Evolutionary conservation across 208 protist genomes (phyloP).

Genomic region (Wallacemonas sp.): DNA sequence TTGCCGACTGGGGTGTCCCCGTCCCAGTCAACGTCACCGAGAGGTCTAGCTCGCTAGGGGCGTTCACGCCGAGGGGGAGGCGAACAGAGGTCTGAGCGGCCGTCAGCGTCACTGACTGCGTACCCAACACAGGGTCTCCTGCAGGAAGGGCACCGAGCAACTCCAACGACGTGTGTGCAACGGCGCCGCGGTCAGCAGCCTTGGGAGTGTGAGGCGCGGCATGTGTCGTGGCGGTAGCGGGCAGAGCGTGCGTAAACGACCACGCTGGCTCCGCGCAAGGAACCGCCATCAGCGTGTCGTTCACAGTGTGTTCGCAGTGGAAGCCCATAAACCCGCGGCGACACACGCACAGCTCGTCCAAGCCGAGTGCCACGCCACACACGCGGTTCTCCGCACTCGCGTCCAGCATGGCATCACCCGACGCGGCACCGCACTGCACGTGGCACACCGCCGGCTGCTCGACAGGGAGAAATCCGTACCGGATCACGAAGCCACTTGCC

Average conservation of each 20-base stretch:
- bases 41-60: slow-evolving; percentile 18
- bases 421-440: neutral
- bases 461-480: slow-evolving; percentile 50
- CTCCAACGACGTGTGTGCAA: neutral
- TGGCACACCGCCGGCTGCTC: neutral
- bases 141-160: neutral
- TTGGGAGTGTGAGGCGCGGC: too few species aligned
- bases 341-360: slow-evolving; percentile 41
- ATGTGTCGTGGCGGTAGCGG: too few species aligned
- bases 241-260: too few species aligned
- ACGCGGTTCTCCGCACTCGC: neutral
- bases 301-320: slow-evolving; percentile 13
- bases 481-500: slow-evolving; percentile 47
- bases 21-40: neutral
- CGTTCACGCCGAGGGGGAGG: slow-evolving; percentile 29
- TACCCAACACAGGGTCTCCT: neutral
- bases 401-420: neutral
- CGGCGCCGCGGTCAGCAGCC: neutral
- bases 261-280: too few species aligned
- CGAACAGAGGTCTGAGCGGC: neutral
- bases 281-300: neutral
- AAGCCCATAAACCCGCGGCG: slow-evolving; percentile 34
- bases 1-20: neutral
- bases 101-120: slow-evolving; percentile 6
- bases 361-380: slow-evolving; percentile 26